Evolutionary conservation across 768 basidiomycete genomes (phyloP).

Genomic region (Tricholoma sp.): DNA sequence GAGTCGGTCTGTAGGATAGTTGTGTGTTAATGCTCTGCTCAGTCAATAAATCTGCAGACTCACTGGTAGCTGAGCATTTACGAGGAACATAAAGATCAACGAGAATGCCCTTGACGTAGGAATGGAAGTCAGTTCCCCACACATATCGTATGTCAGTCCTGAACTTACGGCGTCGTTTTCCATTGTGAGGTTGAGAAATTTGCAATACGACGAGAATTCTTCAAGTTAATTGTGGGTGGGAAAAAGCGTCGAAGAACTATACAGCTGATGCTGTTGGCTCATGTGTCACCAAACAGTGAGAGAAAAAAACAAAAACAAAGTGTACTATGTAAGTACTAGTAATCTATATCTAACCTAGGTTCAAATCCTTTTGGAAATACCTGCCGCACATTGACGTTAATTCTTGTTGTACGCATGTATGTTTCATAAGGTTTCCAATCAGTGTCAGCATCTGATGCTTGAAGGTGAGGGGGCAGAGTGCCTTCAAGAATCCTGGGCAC

Average conservation of each 20-base stretch:
- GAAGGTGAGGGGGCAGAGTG: slow-evolving; percentile 65
- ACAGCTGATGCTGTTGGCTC: slow-evolving; percentile 20
- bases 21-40: neutral
- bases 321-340: too few species aligned
- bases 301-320: too few species aligned
- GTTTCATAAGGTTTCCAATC: slow-evolving; percentile 60
- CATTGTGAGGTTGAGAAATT: slow-evolving; percentile 40
- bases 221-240: slow-evolving; percentile 27
- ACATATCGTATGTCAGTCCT: neutral
- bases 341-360: slow-evolving; percentile 14
- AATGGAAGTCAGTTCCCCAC: neutral
- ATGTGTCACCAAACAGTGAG: neutral
- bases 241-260: slow-evolving; percentile 32
- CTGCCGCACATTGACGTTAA: slow-evolving; percentile 92
- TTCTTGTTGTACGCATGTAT: slow-evolving; percentile 64
- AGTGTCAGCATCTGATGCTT: slow-evolving; percentile 17
- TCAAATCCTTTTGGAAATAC: slow-evolving; percentile 73
- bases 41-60: slow-evolving; percentile 27
- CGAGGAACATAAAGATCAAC: slow-evolving; percentile 99
- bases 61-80: slow-evolving; percentile 97
- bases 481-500: slow-evolving; percentile 85
- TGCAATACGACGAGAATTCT: slow-evolving; percentile 18
- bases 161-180: slow-evolving; percentile 83
- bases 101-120: slow-evolving; percentile 72
- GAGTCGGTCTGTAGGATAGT: slow-evolving; percentile 67